phyloP scores from a whole-genome alignment of 78 protist genomes.

The Protostelium mycophagum region DNA sequence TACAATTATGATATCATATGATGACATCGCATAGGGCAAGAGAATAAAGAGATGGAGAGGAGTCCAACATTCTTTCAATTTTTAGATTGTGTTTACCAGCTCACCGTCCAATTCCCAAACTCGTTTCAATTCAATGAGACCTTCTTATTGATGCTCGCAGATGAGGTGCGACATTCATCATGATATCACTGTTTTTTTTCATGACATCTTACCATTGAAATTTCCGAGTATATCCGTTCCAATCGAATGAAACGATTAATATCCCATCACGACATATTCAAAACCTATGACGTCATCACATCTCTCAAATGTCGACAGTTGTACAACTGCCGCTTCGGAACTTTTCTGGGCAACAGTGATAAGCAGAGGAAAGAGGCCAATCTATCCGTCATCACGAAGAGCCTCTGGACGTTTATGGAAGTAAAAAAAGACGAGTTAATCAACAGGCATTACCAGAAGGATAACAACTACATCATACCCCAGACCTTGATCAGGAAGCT shows the following conservation, averaged over 20 bases:
- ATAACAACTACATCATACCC: not conserved
- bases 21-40: conserved; percentile 5
- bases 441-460: not conserved
- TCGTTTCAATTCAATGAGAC: conserved; percentile 83
- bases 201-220: no score
- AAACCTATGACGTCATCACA: no score
- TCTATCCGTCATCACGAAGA: conserved; percentile 17
- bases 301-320: no score
- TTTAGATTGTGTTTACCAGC: conserved; percentile 89
- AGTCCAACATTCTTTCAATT: conserved; percentile 92
- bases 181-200: no score
- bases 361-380: conserved; percentile 14
- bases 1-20: no score
- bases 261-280: no score
- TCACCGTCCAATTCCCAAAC: conserved; percentile 66
- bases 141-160: conserved; percentile 26
- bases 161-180: conserved; percentile 4
- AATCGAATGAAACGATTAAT: no score
- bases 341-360: conserved; percentile 41
- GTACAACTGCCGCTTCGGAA: conserved; percentile 45
- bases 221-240: no score
- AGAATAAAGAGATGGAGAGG: conserved; percentile 34
- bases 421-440: not conserved
- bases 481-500: not conserved
- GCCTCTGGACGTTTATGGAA: conserved; percentile 35